These are phyloP conservation scores for Hyphopichia wangnamkhiaoensis DNA, from an alignment of 1,139 yeast species.

Conservation along the genomic window DNA sequence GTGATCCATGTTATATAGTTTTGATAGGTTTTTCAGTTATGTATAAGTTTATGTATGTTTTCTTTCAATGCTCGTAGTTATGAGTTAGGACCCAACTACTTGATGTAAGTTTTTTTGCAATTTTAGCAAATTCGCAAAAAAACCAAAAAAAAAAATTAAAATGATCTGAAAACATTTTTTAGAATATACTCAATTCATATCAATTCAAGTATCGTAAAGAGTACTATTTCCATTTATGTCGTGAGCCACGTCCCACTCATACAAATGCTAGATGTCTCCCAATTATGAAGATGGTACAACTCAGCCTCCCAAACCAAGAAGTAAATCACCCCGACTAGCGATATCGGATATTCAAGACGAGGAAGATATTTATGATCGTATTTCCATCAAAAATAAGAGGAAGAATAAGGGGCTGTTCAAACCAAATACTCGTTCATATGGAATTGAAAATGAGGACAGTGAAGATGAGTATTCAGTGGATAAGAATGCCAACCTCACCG, in stretches of 20 bases:
- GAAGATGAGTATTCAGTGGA: constrained; percentile 1
- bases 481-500: background rate
- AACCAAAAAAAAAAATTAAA: background rate
- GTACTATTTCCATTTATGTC: background rate
- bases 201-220: background rate
- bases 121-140: background rate
- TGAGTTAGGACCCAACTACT: background rate
- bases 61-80: background rate
- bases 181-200: no score
- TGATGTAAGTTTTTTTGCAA: background rate
- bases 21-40: background rate
- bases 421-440: background rate
- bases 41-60: background rate
- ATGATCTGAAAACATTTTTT: no score
- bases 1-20: background rate
- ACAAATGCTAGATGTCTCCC: background rate
- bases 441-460: background rate
- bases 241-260: no score
- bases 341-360: constrained; percentile 7
- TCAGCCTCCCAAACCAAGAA: no score
- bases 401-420: background rate
- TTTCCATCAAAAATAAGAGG: constrained; percentile 6
- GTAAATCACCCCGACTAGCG: no score
- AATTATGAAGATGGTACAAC: background rate
- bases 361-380: constrained; percentile 12